Conservation (phyloP, 2,329 filamentous ascomycete genomes). For the Calonectria hongkongensis region DNA sequence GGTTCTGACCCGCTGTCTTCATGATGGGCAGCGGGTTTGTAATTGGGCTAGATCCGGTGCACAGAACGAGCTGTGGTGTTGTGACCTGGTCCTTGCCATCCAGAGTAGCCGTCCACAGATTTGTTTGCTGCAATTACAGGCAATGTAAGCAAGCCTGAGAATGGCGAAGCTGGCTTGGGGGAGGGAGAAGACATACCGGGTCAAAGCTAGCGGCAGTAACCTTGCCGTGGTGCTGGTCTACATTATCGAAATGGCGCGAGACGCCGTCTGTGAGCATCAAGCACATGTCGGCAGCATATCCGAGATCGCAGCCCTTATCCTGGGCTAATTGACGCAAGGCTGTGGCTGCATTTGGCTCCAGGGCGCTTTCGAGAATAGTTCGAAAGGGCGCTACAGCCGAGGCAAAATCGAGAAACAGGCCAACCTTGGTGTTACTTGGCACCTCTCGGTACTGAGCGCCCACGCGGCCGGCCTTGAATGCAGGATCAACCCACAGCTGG, state of each 20-base stretch:
- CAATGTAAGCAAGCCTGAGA: neutral
- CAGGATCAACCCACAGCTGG: constrained; percentile 77
- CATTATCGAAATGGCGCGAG: constrained; percentile 58
- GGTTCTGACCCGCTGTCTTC: constrained; percentile 45
- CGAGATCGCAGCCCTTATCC: constrained; percentile 74
- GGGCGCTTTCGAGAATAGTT: constrained; percentile 67
- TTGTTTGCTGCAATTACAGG: constrained; percentile 32
- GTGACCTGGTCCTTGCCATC: constrained; percentile 59
- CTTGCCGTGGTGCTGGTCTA: constrained; percentile 61
- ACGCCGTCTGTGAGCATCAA: constrained; percentile 67
- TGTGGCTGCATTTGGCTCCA: constrained; percentile 73
- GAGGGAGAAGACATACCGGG: constrained; percentile 40
- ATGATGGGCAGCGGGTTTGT: constrained; percentile 64
- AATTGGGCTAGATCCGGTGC: constrained; percentile 74
- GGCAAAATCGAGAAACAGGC: constrained; percentile 75
- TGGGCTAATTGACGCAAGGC: constrained; percentile 71
- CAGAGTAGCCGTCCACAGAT: constrained; percentile 50
- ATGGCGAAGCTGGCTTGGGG: neutral
- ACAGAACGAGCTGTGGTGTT: constrained; percentile 70
- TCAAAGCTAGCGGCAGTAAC: constrained; percentile 59
- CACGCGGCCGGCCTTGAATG: constrained; percentile 72
- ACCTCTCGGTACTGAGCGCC: constrained; percentile 76
- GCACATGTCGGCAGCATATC: constrained; percentile 74
- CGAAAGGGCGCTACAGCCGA: constrained; percentile 71
- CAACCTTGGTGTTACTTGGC: constrained; percentile 78